Evolutionary conservation across 169 alveolate species (phyloP).

Genomic region (Plasmodium coatneyi): DNA sequence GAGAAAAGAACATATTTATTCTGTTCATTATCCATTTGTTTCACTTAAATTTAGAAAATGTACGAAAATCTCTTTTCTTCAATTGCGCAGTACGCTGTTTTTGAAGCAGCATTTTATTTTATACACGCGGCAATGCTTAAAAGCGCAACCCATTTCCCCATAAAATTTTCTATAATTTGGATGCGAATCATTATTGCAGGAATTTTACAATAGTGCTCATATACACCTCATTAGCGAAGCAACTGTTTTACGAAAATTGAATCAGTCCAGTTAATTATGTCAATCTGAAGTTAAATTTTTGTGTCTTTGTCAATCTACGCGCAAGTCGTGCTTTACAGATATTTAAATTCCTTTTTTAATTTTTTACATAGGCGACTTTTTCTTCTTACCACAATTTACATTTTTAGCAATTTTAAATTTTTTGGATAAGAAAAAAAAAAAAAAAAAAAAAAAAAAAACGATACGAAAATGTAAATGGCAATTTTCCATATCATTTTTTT

Average conservation of each 20-base stretch:
- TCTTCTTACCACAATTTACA: background rate
- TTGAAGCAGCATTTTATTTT: background rate
- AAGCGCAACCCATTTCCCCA: background rate
- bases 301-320: background rate
- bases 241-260: background rate
- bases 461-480: background rate
- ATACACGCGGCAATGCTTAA: background rate
- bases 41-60: background rate
- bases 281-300: background rate
- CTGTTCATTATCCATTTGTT: background rate
- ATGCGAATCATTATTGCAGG: background rate
- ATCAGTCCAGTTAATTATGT: background rate
- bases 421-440: background rate
- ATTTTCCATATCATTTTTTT: too few relatives aligned
- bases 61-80: background rate
- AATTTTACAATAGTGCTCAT: background rate
- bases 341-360: background rate
- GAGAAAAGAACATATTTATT: too few relatives aligned
- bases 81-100: background rate
- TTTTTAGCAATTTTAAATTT: background rate
- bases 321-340: background rate
- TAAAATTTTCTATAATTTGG: background rate
- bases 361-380: background rate
- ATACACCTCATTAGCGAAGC: background rate
- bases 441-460: background rate